Conservation (phyloP, 2,329 filamentous ascomycete genomes). For the Monosporascus cannonballus region DNA sequence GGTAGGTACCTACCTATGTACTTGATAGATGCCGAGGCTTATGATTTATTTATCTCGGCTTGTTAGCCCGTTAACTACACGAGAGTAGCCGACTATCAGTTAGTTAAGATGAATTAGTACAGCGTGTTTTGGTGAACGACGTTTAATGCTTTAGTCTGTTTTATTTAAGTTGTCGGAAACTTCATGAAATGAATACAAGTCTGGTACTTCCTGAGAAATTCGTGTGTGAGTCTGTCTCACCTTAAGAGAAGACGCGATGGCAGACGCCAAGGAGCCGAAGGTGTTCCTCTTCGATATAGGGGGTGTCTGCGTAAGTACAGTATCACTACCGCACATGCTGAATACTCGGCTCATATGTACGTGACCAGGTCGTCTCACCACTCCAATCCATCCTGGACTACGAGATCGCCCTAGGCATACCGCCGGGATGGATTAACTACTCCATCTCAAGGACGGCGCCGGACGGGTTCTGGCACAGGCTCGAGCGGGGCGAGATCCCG, state of each 20-base stretch:
- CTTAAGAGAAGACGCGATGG: slow-evolving; percentile 27
- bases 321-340: not conserved
- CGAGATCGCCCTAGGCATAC: slow-evolving; percentile 69
- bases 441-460: slow-evolving; percentile 76
- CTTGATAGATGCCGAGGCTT: not conserved
- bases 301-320: slow-evolving; percentile 85
- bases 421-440: slow-evolving; percentile 85
- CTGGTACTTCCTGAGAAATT: no score
- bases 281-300: slow-evolving; percentile 92
- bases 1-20: not conserved
- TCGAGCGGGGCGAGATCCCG: slow-evolving; percentile 77
- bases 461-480: slow-evolving; percentile 76
- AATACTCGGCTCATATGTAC: not conserved
- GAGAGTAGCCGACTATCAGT: no score
- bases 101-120: no score
- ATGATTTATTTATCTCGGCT: not conserved
- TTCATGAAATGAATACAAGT: no score
- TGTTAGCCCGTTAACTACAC: not conserved
- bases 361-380: slow-evolving; percentile 73
- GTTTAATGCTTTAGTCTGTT: no score
- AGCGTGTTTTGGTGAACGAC: no score
- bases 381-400: slow-evolving; percentile 93
- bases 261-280: slow-evolving; percentile 49
- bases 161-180: no score
- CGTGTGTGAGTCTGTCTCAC: no score